These are phyloP conservation scores for Pleurotus ostreatus DNA, from an alignment of 768 basidiomycete species.

Conservation along the genomic window DNA sequence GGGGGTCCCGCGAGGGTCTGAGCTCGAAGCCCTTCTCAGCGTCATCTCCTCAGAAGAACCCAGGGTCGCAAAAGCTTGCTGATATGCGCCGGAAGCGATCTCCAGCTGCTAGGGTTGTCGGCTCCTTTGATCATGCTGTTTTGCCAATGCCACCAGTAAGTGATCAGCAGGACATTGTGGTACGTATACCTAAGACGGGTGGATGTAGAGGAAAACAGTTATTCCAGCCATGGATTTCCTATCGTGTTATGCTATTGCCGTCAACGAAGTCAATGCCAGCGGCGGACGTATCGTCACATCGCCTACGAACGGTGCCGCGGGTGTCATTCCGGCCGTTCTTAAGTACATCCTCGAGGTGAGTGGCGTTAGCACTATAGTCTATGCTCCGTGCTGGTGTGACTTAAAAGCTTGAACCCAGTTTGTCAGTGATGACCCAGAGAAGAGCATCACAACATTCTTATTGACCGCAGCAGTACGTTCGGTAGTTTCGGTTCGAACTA, in stretches of 20 bases:
- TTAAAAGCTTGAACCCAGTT: slow-evolving; percentile 42
- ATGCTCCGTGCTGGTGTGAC: neutral
- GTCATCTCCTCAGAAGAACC: neutral
- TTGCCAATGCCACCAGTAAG: slow-evolving; percentile 80
- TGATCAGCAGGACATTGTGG: slow-evolving; percentile 9
- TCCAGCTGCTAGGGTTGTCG: slow-evolving; percentile 50
- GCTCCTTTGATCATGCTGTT: slow-evolving; percentile 76
- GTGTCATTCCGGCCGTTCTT: slow-evolving; percentile 88
- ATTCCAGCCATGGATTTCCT: slow-evolving; percentile 94
- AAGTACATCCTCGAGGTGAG: slow-evolving; percentile 84
- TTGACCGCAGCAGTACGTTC: slow-evolving; percentile 76
- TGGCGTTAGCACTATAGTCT: neutral
- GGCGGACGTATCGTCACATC: slow-evolving; percentile 95
- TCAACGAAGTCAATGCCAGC: slow-evolving; percentile 91
- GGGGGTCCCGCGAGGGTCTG: slow-evolving; percentile 1
- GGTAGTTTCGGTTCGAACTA: neutral
- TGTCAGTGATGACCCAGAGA: slow-evolving; percentile 86
- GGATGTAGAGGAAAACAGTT: slow-evolving; percentile 66
- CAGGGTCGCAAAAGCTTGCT: neutral
- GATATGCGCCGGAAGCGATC: neutral
- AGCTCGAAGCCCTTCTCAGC: neutral
- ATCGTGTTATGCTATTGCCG: slow-evolving; percentile 90
- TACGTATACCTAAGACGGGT: neutral
- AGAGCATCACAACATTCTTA: slow-evolving; percentile 84
- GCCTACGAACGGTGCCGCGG: slow-evolving; percentile 91